Conservation (phyloP, 75 land plant genomes). For the Adiantum capillusveneris region DNA sequence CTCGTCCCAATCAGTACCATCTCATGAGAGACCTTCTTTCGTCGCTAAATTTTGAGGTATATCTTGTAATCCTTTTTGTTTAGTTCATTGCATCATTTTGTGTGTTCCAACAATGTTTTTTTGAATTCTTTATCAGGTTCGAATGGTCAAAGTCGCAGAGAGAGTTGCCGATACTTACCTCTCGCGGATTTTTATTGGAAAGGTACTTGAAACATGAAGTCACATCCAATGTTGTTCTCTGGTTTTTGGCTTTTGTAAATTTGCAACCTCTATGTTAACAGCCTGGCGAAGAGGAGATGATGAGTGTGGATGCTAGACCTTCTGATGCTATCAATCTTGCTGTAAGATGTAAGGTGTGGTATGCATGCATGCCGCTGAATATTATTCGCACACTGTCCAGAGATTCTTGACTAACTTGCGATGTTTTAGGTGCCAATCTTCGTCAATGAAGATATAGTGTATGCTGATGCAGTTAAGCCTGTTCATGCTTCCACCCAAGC, state of each 20-base stretch:
- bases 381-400: too few relatives aligned
- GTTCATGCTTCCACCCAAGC: conserved; percentile 17
- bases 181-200: conserved; percentile 55
- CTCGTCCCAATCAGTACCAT: conserved; percentile 28
- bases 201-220: too few relatives aligned
- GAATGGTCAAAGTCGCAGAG: conserved; percentile 70
- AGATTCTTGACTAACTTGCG: too few relatives aligned
- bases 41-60: conserved; percentile 22
- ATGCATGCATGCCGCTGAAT: too few relatives aligned
- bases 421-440: conserved; percentile 64
- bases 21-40: conserved; percentile 22
- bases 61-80: background rate
- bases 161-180: conserved; percentile 61
- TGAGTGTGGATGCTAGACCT: conserved; percentile 72
- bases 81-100: background rate
- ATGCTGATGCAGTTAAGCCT: conserved; percentile 55
- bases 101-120: background rate
- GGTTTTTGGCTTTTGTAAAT: too few relatives aligned
- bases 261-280: too few relatives aligned
- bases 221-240: too few relatives aligned
- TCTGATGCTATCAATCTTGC: conserved; percentile 88
- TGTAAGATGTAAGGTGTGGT: conserved; percentile 59
- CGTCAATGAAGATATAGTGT: conserved; percentile 52
- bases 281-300: conserved; percentile 41
- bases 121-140: conserved; percentile 25